A percentile compares a stretch with the other conserved stretches of the same genome.
Evolutionary conservation across 331 rosid species (phyloP).

Genomic region (Malus hybrid): DNA sequence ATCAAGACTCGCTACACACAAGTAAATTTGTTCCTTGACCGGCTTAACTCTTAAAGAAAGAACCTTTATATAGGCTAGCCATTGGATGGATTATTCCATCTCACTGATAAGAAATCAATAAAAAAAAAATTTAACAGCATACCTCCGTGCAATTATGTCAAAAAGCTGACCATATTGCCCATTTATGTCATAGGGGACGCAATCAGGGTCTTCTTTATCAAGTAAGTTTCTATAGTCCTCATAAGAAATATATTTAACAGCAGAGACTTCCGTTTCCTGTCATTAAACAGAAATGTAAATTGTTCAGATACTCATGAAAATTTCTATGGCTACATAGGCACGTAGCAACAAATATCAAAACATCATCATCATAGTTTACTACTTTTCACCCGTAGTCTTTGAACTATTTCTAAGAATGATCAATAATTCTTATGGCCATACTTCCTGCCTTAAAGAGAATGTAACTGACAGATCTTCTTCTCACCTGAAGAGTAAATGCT

Average conservation of each 20-base stretch:
- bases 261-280: constrained; percentile 90
- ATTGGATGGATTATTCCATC: not conserved
- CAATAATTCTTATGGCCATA: not conserved
- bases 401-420: not conserved
- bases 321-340: not conserved
- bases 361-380: not conserved
- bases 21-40: not conserved
- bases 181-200: constrained; percentile 66
- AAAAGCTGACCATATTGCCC: constrained; percentile 75
- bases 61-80: not conserved
- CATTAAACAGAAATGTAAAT: constrained; percentile 7
- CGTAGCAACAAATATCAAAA: not conserved
- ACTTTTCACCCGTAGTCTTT: not conserved
- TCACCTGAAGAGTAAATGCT: constrained; percentile 91
- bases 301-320: not conserved
- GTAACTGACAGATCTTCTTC: constrained; percentile 11
- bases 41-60: not conserved
- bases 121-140: constrained; percentile 2
- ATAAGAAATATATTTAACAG: constrained; percentile 73
- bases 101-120: not conserved
- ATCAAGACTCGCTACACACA: not conserved
- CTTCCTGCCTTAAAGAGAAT: not conserved
- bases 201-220: constrained; percentile 59
- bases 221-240: constrained; percentile 62
- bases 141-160: constrained; percentile 72